Conservation (phyloP, 768 basidiomycete genomes). For the Grammothele lineata region DNA sequence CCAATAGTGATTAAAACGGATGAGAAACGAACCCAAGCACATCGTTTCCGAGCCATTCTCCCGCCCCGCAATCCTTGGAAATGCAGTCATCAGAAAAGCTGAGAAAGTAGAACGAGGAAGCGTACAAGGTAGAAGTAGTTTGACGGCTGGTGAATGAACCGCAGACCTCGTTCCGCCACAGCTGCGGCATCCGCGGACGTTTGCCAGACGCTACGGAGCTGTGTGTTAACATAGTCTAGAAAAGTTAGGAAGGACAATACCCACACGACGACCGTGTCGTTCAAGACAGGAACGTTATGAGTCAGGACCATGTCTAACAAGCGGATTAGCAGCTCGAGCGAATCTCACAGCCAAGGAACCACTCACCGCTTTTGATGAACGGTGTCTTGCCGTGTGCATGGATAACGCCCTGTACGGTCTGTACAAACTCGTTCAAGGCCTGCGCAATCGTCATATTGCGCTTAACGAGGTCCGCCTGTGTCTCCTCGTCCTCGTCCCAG, state of each 20-base stretch:
- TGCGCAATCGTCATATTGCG: slow-evolving; percentile 53
- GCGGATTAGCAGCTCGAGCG: neutral
- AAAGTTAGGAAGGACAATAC: slow-evolving; percentile 14
- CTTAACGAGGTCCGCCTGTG: slow-evolving; percentile 48
- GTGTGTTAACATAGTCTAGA: neutral
- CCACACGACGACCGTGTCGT: slow-evolving; percentile 51
- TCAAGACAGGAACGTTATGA: slow-evolving; percentile 30
- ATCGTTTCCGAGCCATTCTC: slow-evolving; percentile 60
- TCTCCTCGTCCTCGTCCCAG: slow-evolving; percentile 57
- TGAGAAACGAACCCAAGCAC: slow-evolving; percentile 26
- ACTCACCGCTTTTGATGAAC: slow-evolving; percentile 75
- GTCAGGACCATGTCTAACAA: slow-evolving; percentile 32
- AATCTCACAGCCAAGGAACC: neutral
- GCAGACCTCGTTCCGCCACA: slow-evolving; percentile 55
- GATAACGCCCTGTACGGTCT: slow-evolving; percentile 55
- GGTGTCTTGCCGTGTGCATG: slow-evolving; percentile 60
- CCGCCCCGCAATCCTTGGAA: slow-evolving; percentile 60
- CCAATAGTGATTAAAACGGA: neutral
- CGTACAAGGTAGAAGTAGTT: slow-evolving; percentile 73
- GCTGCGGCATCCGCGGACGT: slow-evolving; percentile 54
- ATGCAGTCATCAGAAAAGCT: too few relatives aligned
- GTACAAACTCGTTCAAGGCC: slow-evolving; percentile 60
- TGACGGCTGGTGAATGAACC: slow-evolving; percentile 63
- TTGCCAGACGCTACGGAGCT: slow-evolving; percentile 57
- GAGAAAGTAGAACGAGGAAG: neutral